Base-by-base conservation (phyloP, 768 basidiomycete species). In the Boletellus ananiceps region DNA sequence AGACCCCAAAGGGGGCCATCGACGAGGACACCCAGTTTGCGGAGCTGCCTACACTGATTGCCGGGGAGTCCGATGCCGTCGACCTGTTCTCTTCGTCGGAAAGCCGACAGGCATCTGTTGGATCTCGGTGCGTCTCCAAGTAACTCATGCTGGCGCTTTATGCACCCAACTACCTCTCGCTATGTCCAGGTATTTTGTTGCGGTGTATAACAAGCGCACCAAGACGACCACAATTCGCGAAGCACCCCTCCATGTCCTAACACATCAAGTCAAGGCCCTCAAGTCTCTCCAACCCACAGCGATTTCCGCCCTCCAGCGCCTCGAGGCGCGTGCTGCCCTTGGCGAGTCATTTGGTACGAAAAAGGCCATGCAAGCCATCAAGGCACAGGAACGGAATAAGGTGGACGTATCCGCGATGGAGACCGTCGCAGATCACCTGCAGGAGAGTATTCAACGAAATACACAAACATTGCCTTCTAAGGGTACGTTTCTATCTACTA, bases 291-390 rank as follows among this genome's bases (percentile, higher is more conserved):
- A 74, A 15, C 71, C 79, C 13, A 68, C 77, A 4, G 69, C 74
- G 12, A 76, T 77, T 8, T 76, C 81, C 14, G 67, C 73, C 8
- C 70, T 79, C 42, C 57, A 74, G 40, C 78, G 83, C 50, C 70
- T 77, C 35, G 76, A 83, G 44, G 85, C 84, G 14, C 78, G 84
- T 36, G 88, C 80, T 47, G 75, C 80, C n/a, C 79, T 99, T 2
- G 93, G 95, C 29, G 86, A 93, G 65, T 81, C 88, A 1, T 99
- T 99, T 56, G 95, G 95, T 18, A 95, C 93, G 21, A 90, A 93
- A 71, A 98, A 96, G 65, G 91, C 93, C 39, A 87, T 91, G 66
- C 80, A 82, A 9, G 83, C 82, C 25, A 93, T 97, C 61, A 80
- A 80, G 45, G 87, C 92, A 4, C 80, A 79, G 46, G 93, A 94